Percentiles rank a stretch among this genome's conserved stretches.
phyloP scores from a whole-genome alignment of 805 yeast species.

The Brettanomyces anomalus region DNA sequence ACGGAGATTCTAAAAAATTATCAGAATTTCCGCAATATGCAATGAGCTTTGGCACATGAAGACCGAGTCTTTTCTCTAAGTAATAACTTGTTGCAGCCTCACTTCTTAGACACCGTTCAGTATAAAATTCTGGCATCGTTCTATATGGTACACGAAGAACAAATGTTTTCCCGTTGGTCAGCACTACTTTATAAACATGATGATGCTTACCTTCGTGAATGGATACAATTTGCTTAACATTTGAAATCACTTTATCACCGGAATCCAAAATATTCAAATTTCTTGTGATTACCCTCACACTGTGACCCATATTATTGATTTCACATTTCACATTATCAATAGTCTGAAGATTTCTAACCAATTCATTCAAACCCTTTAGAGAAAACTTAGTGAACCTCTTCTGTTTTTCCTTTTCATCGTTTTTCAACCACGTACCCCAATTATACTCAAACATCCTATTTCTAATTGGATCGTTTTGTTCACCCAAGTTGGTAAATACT shows the following conservation, averaged over 20 bases:
- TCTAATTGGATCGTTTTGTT: slow-evolving; percentile 59
- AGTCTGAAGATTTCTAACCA: slow-evolving; percentile 5
- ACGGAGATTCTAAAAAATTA: slow-evolving; percentile 66
- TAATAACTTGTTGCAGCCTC: slow-evolving; percentile 95
- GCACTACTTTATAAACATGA: slow-evolving; percentile 65
- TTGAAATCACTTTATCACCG: slow-evolving; percentile 9
- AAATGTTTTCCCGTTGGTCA: slow-evolving; percentile 34
- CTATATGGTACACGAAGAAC: slow-evolving; percentile 83
- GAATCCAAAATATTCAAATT: slow-evolving; percentile 14
- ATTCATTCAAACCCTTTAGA: slow-evolving; percentile 58
- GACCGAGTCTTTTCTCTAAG: slow-evolving; percentile 49
- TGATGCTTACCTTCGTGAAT: slow-evolving; percentile 94
- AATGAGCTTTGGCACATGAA: slow-evolving; percentile 66
- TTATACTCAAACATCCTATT: slow-evolving; percentile 69
- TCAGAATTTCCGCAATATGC: slow-evolving; percentile 53
- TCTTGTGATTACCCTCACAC: slow-evolving; percentile 13
- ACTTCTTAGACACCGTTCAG: slow-evolving; percentile 62
- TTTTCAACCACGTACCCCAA: slow-evolving; percentile 92
- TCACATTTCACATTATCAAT: slow-evolving; percentile 1
- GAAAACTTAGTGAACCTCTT: slow-evolving; percentile 77
- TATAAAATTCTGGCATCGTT: slow-evolving; percentile 55
- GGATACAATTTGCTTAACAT: slow-evolving; percentile 66
- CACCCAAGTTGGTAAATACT: slow-evolving; percentile 46
- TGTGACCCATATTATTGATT: slow-evolving; percentile 13
- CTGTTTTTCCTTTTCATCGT: slow-evolving; percentile 66